Evolutionary conservation across 495 filamentous ascomycete species (phyloP), one percentile per base, ranked within the genome.

Genomic region (Podospora bellae-mahoneyi): DNA sequence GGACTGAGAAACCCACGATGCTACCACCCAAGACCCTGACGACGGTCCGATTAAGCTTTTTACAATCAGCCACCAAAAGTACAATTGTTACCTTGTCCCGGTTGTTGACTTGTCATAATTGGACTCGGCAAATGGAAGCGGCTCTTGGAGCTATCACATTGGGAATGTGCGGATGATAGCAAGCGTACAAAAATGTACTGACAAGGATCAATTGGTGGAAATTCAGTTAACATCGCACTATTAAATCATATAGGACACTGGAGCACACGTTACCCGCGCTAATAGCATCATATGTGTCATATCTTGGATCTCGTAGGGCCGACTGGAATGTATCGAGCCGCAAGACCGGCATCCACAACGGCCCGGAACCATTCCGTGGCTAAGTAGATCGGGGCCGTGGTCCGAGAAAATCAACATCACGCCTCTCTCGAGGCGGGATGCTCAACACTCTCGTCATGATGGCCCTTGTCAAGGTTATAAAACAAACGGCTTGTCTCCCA

Each of bases 201-300:
- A 3, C 3, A 23, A 58, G 13, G 55, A 13, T 48, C n/a, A 19
- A 58, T 58, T 58, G 55, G 55, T 58, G 55, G 55, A 18, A 48
- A 48, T 3, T 48, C 5, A 48, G 15, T 48, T 13, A 26, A 23
- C 55, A 58, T 58, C 23, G 23, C 26, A 26, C 55, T 58, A 19
- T 19, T 1, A 5, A n/a, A 3, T 20, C n/a, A 20, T 15, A 20
- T 58, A 58, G 55, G 13, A 4, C 6, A 2, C 5, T 26, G 18
- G 55, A 58, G 23, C 16, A 58, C n/a, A 58, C n/a, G 55, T 48
- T 48, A 48, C 9, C 39, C 55, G 55, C 55, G n/a, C 55, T 58
- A 58, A 20, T 20, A 20, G 23, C 10, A 19, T 58, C 55, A 20
- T 10, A n/a, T 4, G n/a, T 58, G 18, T 20, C 39, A 48, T 48